Evolutionary conservation across 768 basidiomycete genomes (phyloP), one percentile per base, ranked within the genome.

Genomic region (Xerocomellus intermedius): DNA sequence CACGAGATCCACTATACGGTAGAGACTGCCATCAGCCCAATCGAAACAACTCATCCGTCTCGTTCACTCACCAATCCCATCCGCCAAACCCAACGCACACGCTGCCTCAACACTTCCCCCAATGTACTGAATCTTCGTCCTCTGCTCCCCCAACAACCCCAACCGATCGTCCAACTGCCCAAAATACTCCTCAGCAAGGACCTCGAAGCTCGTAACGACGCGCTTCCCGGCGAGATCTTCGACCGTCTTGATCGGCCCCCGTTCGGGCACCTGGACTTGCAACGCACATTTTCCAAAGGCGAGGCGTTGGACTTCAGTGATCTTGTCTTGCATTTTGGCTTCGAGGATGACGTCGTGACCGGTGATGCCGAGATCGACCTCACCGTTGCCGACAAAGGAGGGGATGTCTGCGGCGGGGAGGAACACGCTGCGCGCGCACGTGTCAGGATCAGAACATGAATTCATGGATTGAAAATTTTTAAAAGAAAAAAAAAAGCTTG

Each of bases 71-170:
- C 93, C 92, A 53, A 99, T 98, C 8, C 94, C 97, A 72, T 99
- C 97, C 6, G 97, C 96, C 58, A 98, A 78, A 2, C 97, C 97
- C 13, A 99, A 78, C 2, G 97, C 84, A 75, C 97, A 99, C 36
- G 97, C 97, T 8, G 96, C 97, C 73, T 99, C 97, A 1, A 99
- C 97, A 65, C 94, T 96, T 2, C 97, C 97, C 2, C 97, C 95
- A 2, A 99, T 87, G 68, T 98, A 98, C 69, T 95, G 91, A 30
- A 99, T 91, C 69, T 81, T 83, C 0, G 97, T 98, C 61, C 74
- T 77, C 37, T 80, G 66, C 10, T 81, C 82, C 0, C 73, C 86
- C 12, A 72, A 63, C n/a, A 87, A 72, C 14, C 77, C 71, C 26
- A 83, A 59, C 43, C 73, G 74, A 14, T 77, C 73, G 60, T 94